phyloP scores from a whole-genome alignment of 306 rosid species.

The Cucurbita moschata region DNA sequence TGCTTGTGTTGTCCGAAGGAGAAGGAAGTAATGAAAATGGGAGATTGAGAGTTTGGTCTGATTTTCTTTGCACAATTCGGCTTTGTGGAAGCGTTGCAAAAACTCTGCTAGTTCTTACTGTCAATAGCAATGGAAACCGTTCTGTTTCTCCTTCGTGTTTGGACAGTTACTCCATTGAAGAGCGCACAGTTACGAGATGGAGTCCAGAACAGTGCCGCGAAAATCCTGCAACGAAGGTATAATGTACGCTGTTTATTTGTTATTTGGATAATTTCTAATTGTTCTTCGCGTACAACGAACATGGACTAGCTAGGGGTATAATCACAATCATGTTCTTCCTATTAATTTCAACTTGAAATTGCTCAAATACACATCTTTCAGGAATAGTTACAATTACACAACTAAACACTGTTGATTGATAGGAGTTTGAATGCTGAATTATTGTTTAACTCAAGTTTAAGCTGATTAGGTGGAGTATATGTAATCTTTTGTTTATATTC shows the following conservation, averaged over 20 bases:
- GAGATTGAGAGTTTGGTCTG: constrained; percentile 66
- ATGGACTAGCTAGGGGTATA: background rate
- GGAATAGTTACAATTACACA: background rate
- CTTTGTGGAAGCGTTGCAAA: constrained; percentile 61
- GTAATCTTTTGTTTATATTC: background rate
- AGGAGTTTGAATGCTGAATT: background rate
- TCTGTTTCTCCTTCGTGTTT: constrained; percentile 24
- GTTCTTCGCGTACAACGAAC: background rate
- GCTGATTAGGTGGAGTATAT: background rate
- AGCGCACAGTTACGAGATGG: constrained; percentile 45
- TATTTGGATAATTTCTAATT: background rate
- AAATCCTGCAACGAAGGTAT: constrained; percentile 3
- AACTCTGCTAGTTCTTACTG: constrained; percentile 32
- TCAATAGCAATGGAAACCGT: constrained; percentile 22
- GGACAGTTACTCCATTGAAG: constrained; percentile 25
- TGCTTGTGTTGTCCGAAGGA: constrained; percentile 42
- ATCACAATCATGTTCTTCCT: background rate
- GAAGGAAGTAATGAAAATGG: constrained; percentile 16
- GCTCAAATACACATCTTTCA: background rate
- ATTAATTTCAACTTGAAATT: background rate
- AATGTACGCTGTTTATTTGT: background rate
- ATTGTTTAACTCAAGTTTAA: background rate
- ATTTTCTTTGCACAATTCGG: constrained; percentile 47
- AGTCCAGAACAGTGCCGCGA: constrained; percentile 47
- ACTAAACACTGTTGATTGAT: background rate